Conservation (phyloP, 441 rosid genomes). For the Jatropha multifida region DNA sequence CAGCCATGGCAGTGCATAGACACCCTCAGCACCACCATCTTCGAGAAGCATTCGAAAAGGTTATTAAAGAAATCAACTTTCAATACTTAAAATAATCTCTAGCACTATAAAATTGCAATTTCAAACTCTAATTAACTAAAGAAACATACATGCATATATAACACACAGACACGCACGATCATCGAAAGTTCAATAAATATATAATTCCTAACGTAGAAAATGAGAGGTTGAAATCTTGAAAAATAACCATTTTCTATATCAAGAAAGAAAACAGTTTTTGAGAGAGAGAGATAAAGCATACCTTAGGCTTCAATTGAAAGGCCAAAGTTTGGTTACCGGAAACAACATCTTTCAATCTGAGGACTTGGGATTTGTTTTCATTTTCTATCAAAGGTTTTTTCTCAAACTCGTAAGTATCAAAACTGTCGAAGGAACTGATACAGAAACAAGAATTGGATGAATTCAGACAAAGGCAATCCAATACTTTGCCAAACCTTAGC, state of each 20-base stretch:
- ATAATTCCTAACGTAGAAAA: too few relatives aligned
- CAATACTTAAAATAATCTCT: too few relatives aligned
- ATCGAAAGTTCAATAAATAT: too few relatives aligned
- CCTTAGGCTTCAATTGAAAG: conserved; percentile 89
- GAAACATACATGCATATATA: too few relatives aligned
- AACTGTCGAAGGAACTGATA: conserved; percentile 43
- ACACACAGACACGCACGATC: too few relatives aligned
- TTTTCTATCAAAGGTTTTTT: conserved; percentile 41
- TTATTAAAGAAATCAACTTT: too few relatives aligned
- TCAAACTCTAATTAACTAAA: too few relatives aligned
- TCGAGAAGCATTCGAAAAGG: conserved; percentile 16
- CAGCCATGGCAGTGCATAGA: conserved; percentile 94
- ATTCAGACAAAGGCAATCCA: conserved; percentile 58
- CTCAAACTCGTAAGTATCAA: conserved; percentile 43
- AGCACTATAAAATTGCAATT: too few relatives aligned
- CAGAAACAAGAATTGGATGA: conserved; percentile 64
- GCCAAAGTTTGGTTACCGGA: conserved; percentile 68
- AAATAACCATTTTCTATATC: too few relatives aligned
- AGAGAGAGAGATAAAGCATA: conserved; percentile 10
- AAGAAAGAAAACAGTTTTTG: not conserved
- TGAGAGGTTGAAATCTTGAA: too few relatives aligned
- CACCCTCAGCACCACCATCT: conserved; percentile 85
- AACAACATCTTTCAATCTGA: conserved; percentile 59
- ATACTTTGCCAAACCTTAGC: conserved; percentile 59
- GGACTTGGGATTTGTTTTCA: conserved; percentile 24